Evolutionary conservation across 1,284 basidiomycete genomes (phyloP).

Genomic region (Ganoderma lucidum): DNA sequence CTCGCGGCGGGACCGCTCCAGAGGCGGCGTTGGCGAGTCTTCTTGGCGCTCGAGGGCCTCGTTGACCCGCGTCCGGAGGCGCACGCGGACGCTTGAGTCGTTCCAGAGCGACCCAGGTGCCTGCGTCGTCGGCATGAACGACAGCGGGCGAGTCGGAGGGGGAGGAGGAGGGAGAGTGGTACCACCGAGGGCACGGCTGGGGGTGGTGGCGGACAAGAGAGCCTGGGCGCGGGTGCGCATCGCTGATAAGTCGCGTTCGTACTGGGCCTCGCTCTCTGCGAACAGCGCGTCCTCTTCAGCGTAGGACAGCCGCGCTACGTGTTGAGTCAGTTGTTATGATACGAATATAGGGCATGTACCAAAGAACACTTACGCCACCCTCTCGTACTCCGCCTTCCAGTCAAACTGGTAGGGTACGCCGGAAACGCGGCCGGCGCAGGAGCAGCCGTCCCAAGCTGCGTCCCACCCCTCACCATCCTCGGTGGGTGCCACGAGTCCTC

Average conservation of each 20-base stretch:
- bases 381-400: slow-evolving; percentile 29
- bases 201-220: slow-evolving; percentile 21
- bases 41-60: not conserved
- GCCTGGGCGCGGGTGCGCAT: slow-evolving; percentile 39
- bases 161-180: slow-evolving; percentile 26
- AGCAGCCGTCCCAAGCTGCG: not conserved
- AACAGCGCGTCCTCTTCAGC: slow-evolving; percentile 37
- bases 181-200: slow-evolving; percentile 20
- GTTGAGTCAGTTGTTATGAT: not conserved
- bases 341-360: slow-evolving; percentile 4
- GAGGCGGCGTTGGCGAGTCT: slow-evolving; percentile 22
- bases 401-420: not conserved
- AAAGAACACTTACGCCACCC: slow-evolving; percentile 34
- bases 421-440: not conserved
- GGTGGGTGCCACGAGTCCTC: slow-evolving; percentile 1
- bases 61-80: slow-evolving; percentile 19
- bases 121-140: slow-evolving; percentile 34
- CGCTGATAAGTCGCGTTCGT: slow-evolving; percentile 38
- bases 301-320: slow-evolving; percentile 36
- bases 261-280: slow-evolving; percentile 34
- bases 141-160: slow-evolving; percentile 25
- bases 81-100: slow-evolving; percentile 29
- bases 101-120: slow-evolving; percentile 32
- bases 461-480: slow-evolving; percentile 1
- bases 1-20: slow-evolving; percentile 18